Conservation (phyloP, 164 flowering plant species). For the Dillenia turbinata region DNA sequence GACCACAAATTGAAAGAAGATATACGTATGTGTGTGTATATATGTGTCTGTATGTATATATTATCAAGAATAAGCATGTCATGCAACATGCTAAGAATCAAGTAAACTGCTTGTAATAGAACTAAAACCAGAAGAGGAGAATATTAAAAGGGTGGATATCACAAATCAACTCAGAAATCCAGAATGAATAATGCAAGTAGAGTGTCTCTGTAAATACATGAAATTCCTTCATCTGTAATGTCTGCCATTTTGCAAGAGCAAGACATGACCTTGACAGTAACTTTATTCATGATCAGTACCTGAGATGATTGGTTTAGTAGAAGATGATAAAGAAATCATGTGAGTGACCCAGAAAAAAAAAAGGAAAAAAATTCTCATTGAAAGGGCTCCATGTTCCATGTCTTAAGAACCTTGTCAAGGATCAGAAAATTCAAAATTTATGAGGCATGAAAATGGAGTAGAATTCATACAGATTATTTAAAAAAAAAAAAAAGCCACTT, state of each 20-base stretch:
- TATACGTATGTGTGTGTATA: too few species aligned
- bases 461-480: too few species aligned
- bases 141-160: too few species aligned
- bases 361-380: neutral
- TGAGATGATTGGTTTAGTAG: constrained; percentile 17
- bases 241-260: constrained; percentile 96
- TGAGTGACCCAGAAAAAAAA: neutral
- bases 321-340: neutral
- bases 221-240: constrained; percentile 90
- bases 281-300: constrained; percentile 98
- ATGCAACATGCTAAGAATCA: too few species aligned
- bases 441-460: neutral
- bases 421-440: neutral
- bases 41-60: neutral
- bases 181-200: too few species aligned
- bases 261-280: constrained; percentile 94
- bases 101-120: neutral
- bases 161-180: too few species aligned
- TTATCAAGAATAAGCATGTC: too few species aligned
- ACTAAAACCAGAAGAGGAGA: neutral
- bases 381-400: too few species aligned
- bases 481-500: too few species aligned
- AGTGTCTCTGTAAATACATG: constrained; percentile 52
- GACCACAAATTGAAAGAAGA: too few species aligned
- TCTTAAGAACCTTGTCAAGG: too few species aligned